Base-by-base conservation (phyloP, 75 land plant genomes). In the Pinus albicaulis region DNA sequence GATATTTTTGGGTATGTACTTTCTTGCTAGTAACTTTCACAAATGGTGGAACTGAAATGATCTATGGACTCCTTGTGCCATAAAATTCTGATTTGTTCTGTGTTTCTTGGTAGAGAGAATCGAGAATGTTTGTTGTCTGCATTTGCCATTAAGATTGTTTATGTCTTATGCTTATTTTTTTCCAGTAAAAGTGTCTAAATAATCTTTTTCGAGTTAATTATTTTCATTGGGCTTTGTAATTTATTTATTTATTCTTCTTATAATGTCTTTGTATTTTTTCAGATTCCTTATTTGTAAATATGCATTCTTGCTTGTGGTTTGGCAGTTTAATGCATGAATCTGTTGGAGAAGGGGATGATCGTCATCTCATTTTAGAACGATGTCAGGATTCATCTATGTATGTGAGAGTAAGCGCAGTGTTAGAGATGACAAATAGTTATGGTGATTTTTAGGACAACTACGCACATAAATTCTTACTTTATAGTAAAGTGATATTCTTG, bases 291-390 rank as follows among this genome's bases (percentile, higher is more conserved):
- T 31, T 6, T 58, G 28, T 31, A 5, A 53, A 64, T 13, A 12
- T 23, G 34, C 31, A n/a, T 12, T 19, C 17, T 19, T 74, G 28
- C 23, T 28, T 74, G 22, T 55, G 31, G 20, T 10, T 20, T 85
- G n/a, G 20, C 83, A 96, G 99, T 65, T 87, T 96, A 78, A 84
- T 84, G 48, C 99, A 96, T 83, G 86, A 87, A 81, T 96, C 99
- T 53, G 79, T 92, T 76, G 99, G 99, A 57, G 95, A 96, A 87
- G 99, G 99, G 41, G 92, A 92, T 59, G 76, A 84, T 24, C 78
- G 99, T 19, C 95, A 89, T 77, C 80, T 96, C 57, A 80, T 92
- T 75, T 76, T 96, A 61, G 89, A 90, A 77, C 78, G 88, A 74
- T 89, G 88, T 79, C 78, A 92, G 64, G 95, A 92, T 65, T 90